Base-by-base conservation (phyloP, 2,329 filamentous ascomycete genomes). In the Microcyclospora tardicrescens region DNA sequence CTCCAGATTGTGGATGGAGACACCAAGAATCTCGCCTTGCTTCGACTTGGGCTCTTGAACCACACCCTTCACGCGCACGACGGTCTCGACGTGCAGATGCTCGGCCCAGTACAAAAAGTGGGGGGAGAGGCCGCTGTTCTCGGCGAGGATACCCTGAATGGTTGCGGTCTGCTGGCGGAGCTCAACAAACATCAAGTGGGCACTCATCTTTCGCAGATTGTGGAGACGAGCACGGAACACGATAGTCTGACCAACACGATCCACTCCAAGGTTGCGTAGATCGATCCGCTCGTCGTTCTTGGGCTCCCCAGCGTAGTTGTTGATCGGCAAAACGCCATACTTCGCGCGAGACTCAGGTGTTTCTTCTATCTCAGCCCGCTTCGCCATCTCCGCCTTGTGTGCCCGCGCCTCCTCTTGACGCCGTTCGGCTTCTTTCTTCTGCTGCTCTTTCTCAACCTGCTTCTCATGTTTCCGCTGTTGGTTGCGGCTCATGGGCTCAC, bases 81-180 rank as follows among this genome's bases (percentile, higher is more conserved):
- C 73, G 6, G 78, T 81, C 56, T 93, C 87, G 5, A 79, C 67
- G 39, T 80, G 77, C 34, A 94, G 67, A 56, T 84, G 84, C 61
- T 93, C 83, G 2, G 84, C 83, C 82, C 85, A 93, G 55, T 83
- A 79, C 19, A 94, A 70, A 71, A 94, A 89, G 51, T 81, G 72
- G 41, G 77, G 71, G 1, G 81, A 80, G 10, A 82, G 70, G 35
- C 67, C 66, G 6, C 75, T 73, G 47, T 77, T 66, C 47, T 72
- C 66, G 43, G 75, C 67, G 31, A 95, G 66, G 2, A 94, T 83
- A 44, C 84, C 86, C 60, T 95, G 87, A 37, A 94, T 75, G 16
- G 85, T 91, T 47, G 74, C 71, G 10, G 82, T 77, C 62, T 87
- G 81, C 61, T 94, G 84, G 39, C 87, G 79, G 55, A 94, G 81